Base-by-base conservation (phyloP, 805 yeast species). In the Maudiozyma turicensis region DNA sequence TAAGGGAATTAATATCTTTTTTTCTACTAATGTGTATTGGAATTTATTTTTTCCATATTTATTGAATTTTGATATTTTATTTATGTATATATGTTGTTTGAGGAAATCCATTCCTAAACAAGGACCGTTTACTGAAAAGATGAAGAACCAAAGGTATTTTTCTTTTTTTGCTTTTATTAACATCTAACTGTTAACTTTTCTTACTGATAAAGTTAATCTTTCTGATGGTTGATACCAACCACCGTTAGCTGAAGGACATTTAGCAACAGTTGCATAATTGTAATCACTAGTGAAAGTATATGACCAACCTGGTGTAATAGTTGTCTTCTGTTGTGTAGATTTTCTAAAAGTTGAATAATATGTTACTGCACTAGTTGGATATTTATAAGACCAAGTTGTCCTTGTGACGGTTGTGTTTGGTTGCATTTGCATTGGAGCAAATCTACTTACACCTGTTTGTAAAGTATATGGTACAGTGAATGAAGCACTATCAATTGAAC, bases 341-440 rank as follows among this genome's bases (percentile, higher is more conserved):
- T 67, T 57, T 14, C 68, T 59, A 31, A 66, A 40, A 0, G 85
- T 68, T 10, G 78, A 57, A 67, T 73, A 88, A 57, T 77, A 77
- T 0, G 86, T 76, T 48, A 77, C 85, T 0, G 85, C 72, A 48
- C 87, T 78, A 0, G 95, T 77, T 14, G 91, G 80, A 63, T 67
- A 82, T 54, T 79, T 72, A 56, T 81, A 75, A 9, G 83, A 63
- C 82, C 90, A 84, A 3, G 82, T 67, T 8, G 83, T 73, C 38
- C 72, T 77, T 0, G 95, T 85, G 29, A 88, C 77, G 8, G 68
- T 69, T 1, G 84, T 60, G 3, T 83, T 86, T 6, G 99, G 97
- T 67, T 88, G 96, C 51, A 73, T 64, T 69, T 90, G 97, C 96
- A 89, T 87, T 47, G 97, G 96, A 1, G 98, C 97, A 65, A 69